Evolutionary conservation across 2,329 filamentous ascomycete species (phyloP), one percentile per base, ranked within the genome.

Genomic region (Talaromyces sp.): DNA sequence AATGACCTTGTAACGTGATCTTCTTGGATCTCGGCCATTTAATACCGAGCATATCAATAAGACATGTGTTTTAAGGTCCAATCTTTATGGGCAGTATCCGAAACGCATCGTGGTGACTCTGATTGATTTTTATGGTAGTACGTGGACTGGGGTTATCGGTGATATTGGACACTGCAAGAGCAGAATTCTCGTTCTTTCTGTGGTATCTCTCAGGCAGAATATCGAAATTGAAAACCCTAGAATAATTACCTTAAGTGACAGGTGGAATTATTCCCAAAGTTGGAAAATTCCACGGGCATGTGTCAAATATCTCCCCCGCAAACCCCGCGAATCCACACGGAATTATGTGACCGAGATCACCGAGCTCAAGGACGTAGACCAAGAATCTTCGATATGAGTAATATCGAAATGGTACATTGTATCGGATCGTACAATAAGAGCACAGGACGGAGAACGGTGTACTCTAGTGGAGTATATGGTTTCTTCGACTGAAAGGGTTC

Each of bases 391-490:
- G 41, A 45, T 8, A n/a, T n/a, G 11, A 45, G 41, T 16, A 22
- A 19, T 9, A 3, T 22, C 11, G 9, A 45, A 45, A 19, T 45
- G 22, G n/a, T 19, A 19, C 7, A 7, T 6, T 27, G 27, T 27
- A 6, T 27, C 27, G 27, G n/a, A 43, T 43, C 14, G n/a, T 13
- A 43, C 14, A n/a, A n/a, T 43, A 3, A n/a, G 41, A n/a, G n/a
- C n/a, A 9, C 41, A 43, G 41, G 8, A 43, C 6, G 41, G 41
- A 43, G 41, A 19, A 19, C 16, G 19, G n/a, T 22, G 16, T 11
- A 45, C 41, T 19, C 41, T 45, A 43, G 4, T 43, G 39, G 16
- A 43, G 27, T 43, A n/a, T 43, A 43, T 6, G 86, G 78, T 82
- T 16, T 14, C 39, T 43, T 43, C n/a, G n/a, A n/a, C 39, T 43